A percentile compares a stretch with the other conserved stretches of the same genome.
These are phyloP conservation scores for Nadsonia commutata DNA, from an alignment of 1,139 yeast genomes.

Conservation along the genomic window DNA sequence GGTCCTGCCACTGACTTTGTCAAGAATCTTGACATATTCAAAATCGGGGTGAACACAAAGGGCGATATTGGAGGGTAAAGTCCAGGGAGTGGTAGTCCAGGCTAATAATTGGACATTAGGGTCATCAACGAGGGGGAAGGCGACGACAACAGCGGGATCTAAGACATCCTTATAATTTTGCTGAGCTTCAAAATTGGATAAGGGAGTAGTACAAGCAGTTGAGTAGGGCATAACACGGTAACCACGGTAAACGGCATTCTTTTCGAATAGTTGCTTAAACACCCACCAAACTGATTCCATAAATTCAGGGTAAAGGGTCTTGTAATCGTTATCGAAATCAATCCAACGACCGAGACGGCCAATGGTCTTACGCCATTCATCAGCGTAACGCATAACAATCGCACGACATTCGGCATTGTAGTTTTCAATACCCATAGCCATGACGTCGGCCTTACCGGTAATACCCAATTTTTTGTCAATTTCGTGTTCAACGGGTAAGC, in stretches of 20 bases:
- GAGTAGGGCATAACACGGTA: constrained; percentile 97
- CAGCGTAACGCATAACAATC: constrained; percentile 94
- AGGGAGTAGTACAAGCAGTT: constrained; percentile 91
- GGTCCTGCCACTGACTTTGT: constrained; percentile 69
- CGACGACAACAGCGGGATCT: constrained; percentile 92
- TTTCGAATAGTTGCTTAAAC: constrained; percentile 72
- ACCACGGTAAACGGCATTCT: constrained; percentile 84
- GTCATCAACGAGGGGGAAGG: constrained; percentile 69
- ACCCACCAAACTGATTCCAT: constrained; percentile 99
- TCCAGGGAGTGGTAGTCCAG: constrained; percentile 99
- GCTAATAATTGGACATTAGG: constrained; percentile 78
- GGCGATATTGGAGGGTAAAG: constrained; percentile 86
- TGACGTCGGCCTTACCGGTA: constrained; percentile 85
- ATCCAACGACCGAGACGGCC: constrained; percentile 97
- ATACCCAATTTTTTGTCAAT: constrained; percentile 95
- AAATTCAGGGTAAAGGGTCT: constrained; percentile 84
- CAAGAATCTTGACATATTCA: constrained; percentile 83
- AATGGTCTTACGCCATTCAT: constrained; percentile 85
- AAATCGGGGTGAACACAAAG: constrained; percentile 83
- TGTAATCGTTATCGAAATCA: constrained; percentile 96
- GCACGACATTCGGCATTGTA: constrained; percentile 90
- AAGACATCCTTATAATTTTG: constrained; percentile 93
- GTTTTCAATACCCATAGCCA: constrained; percentile 83
- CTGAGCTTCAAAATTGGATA: constrained; percentile 96
- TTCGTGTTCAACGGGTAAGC: constrained; percentile 95